These are phyloP conservation scores for Macrolepiota albuminosa DNA, from an alignment of 768 basidiomycete genomes.

Conservation along the genomic window DNA sequence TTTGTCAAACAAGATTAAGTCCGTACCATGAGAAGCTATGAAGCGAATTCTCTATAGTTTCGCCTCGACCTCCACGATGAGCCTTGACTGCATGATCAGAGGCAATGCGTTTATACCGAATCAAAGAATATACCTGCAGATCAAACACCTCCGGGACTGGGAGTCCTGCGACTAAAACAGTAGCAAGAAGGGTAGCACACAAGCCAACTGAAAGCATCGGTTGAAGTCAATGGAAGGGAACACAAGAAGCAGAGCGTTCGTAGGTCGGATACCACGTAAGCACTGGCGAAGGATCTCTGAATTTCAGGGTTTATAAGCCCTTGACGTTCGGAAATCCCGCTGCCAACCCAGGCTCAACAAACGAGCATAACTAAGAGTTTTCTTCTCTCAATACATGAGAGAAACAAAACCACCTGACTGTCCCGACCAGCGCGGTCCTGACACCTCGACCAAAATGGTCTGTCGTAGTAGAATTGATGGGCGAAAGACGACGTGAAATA, in stretches of 20 bases:
- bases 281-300: background rate
- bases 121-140: constrained; percentile 6
- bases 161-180: background rate
- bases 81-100: constrained; percentile 35
- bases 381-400: background rate
- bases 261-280: background rate
- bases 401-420: background rate
- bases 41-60: constrained; percentile 67
- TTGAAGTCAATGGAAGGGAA: background rate
- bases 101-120: background rate
- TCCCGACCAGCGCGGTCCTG: too few relatives aligned
- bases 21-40: constrained; percentile 73
- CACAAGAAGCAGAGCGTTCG: background rate
- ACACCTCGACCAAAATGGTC: background rate
- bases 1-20: constrained; percentile 1
- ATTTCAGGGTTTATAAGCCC: background rate
- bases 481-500: background rate
- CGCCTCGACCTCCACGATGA: constrained; percentile 74
- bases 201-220: constrained; percentile 7
- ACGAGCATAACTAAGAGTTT: background rate
- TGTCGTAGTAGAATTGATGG: background rate
- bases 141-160: constrained; percentile 7
- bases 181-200: background rate
- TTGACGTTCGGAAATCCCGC: background rate
- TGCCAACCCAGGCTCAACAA: background rate